Conservation (phyloP, 2,329 filamentous ascomycete species). For the Arthrobotrys musiformis region DNA sequence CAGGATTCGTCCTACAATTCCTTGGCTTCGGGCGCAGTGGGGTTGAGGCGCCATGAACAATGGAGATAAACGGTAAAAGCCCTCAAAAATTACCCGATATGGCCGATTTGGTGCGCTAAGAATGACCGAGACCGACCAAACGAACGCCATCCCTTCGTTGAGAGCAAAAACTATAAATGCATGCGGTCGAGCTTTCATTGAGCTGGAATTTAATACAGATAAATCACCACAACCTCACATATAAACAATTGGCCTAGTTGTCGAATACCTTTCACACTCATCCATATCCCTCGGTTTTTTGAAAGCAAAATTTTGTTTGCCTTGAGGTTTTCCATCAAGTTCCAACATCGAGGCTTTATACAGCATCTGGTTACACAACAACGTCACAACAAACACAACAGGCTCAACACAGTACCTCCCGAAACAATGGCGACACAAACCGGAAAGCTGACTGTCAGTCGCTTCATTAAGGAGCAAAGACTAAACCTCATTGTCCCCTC, state of each 20-base stretch:
- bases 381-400: conserved; percentile 24
- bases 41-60: not conserved
- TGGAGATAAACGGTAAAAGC: conserved; percentile 14
- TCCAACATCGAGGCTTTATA: not conserved
- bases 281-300: too few relatives aligned
- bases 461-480: conserved; percentile 41
- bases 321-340: not conserved
- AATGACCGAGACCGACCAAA: not conserved
- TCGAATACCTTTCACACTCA: not conserved
- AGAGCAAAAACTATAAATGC: conserved; percentile 9
- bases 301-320: not conserved
- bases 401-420: not conserved
- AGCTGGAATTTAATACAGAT: not conserved
- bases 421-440: conserved; percentile 37
- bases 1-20: not conserved
- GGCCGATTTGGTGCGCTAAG: not conserved
- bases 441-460: conserved; percentile 21
- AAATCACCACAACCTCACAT: not conserved
- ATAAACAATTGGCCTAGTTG: not conserved
- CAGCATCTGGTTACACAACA: not conserved
- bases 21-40: not conserved
- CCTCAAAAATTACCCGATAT: conserved; percentile 3
- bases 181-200: conserved; percentile 5
- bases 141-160: not conserved
- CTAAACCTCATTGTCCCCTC: conserved; percentile 17